Evolutionary conservation across 2,329 filamentous ascomycete genomes (phyloP).

Genomic region (Fusarium acutatum): DNA sequence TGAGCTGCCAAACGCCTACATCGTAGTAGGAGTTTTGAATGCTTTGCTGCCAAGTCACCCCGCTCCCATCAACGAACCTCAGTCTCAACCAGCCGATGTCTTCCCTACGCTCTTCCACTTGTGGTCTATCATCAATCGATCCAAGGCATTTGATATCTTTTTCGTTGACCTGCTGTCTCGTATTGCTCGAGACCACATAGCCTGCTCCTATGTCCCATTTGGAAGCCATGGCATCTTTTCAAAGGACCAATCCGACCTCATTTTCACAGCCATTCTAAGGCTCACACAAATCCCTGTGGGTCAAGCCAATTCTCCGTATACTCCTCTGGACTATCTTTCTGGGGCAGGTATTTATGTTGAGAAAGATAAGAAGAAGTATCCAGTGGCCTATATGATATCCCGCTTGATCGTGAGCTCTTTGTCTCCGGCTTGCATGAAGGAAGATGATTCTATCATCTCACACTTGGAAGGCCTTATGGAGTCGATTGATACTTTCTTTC

Average conservation of each 20-base stretch:
- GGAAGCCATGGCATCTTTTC: constrained; percentile 91
- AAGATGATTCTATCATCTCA: constrained; percentile 81
- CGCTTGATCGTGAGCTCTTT: constrained; percentile 93
- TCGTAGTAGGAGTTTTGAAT: constrained; percentile 89
- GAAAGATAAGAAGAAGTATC: constrained; percentile 92
- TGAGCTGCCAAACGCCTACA: constrained; percentile 89
- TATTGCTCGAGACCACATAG: constrained; percentile 83
- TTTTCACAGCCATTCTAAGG: constrained; percentile 90
- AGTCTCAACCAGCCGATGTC: constrained; percentile 88
- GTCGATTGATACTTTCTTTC: constrained; percentile 97
- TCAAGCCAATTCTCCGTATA: constrained; percentile 93
- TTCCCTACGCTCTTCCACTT: constrained; percentile 95
- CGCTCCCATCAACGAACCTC: constrained; percentile 72
- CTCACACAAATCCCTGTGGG: constrained; percentile 96
- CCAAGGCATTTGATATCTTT: constrained; percentile 84
- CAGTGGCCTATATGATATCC: constrained; percentile 89
- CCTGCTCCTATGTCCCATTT: constrained; percentile 79
- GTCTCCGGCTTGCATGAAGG: constrained; percentile 81
- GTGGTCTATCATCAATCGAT: constrained; percentile 92
- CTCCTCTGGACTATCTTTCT: constrained; percentile 81
- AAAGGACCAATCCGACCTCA: constrained; percentile 86
- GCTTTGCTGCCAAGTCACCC: constrained; percentile 86
- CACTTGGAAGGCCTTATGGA: constrained; percentile 92
- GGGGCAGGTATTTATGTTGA: constrained; percentile 89
- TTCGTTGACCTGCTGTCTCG: constrained; percentile 92